Evolutionary conservation across 2,329 filamentous ascomycete species (phyloP).

Genomic region (Ceratocystis papillata): DNA sequence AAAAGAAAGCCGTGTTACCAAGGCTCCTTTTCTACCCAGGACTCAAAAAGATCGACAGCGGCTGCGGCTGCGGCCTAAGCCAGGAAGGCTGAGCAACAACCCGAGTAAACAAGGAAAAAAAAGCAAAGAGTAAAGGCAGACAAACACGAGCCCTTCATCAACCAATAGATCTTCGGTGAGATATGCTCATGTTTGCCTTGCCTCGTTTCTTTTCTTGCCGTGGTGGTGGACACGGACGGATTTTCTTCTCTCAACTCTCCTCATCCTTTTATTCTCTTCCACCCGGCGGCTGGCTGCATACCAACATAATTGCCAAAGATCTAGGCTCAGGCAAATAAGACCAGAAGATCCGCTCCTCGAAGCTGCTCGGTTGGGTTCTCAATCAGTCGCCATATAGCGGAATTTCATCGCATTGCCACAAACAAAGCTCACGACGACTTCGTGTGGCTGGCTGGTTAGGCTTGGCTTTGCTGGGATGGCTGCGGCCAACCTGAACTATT

Average conservation of each 20-base stretch:
- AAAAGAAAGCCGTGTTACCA: conserved; percentile 11
- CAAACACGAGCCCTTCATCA: not conserved
- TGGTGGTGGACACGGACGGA: not conserved
- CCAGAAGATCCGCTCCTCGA: not conserved
- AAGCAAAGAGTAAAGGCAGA: no score
- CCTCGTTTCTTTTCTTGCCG: not conserved
- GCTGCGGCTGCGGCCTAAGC: not conserved
- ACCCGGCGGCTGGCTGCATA: not conserved
- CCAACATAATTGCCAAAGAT: no score
- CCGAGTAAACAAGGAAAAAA: no score
- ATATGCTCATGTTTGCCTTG: not conserved
- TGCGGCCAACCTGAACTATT: no score
- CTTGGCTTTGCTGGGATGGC: not conserved
- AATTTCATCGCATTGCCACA: not conserved
- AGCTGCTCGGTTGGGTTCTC: not conserved
- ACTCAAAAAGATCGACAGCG: not conserved
- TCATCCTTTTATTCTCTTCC: not conserved
- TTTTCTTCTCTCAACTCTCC: not conserved
- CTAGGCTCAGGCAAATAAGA: no score
- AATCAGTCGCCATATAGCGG: not conserved
- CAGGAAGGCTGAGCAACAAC: not conserved
- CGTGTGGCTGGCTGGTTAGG: conserved; percentile 1
- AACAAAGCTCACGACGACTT: not conserved
- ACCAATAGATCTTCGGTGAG: not conserved
- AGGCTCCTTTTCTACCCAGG: not conserved